Evolutionary conservation across 331 rosid genomes (phyloP), one percentile per base, ranked within the genome.

Genomic region (Pyracantha coccinea): DNA sequence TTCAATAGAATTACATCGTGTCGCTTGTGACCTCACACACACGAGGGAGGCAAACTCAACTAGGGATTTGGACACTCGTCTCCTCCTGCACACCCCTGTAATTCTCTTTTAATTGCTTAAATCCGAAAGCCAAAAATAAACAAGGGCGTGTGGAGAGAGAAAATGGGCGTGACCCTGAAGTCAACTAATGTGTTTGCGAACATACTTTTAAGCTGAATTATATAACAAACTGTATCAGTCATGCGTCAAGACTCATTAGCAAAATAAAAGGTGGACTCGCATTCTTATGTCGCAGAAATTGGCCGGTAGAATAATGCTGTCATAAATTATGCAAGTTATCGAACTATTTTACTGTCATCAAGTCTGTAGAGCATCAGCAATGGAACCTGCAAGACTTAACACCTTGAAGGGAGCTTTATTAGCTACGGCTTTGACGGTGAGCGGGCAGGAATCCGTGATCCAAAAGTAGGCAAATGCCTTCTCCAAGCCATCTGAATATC

Each of bases 371-470:
- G 97, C 91, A 80, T 86, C 86, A n/a, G 99, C 93, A 74, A 92
- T 95, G 52, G 99, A 90, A 57, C 90, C 91, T 17, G 99, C 99
- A 8, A 95, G 92, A 78, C 96, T 92, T 78, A 95, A n/a, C 21
- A 95, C 90, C 87, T 92, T 96, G 72, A 90, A 95, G 57, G 97
- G 97, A 79, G 97, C 93, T 74, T 78, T 80, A 72, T 92, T 82
- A 62, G 77, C 86, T 29, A 92, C 81, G 35, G 89, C 93, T 83
- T 89, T 84, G 85, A 90, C 97, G 24, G 97, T 95, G 2, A 81
- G 84, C 0, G 97, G 92, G 85, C 97, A 95, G 73, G 97, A 95
- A 86, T 95, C 99, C 32, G 97, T 95, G 82, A 90, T 95, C 97
- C 99, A 95, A 74, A 95, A 95, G 86, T 89, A 74, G 66, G 97